These are phyloP conservation scores for Pseudohalonectria lignicola DNA, from an alignment of 2,329 filamentous ascomycete species.

Conservation along the genomic window DNA sequence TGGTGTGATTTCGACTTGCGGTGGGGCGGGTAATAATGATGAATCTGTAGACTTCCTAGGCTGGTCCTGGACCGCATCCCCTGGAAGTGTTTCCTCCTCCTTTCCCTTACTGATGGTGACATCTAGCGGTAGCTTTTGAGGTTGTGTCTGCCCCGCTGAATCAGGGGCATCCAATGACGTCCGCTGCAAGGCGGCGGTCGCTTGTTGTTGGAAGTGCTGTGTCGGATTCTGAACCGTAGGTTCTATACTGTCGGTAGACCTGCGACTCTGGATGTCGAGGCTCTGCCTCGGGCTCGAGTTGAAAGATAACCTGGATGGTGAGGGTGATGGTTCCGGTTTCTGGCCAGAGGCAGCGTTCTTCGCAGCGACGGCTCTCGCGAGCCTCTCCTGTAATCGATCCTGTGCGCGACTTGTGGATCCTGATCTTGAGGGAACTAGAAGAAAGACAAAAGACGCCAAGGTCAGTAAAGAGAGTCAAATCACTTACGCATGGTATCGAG, in stretches of 20 bases:
- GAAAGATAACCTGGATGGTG: slow-evolving; percentile 29
- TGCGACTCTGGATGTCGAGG: slow-evolving; percentile 20
- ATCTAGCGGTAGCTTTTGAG: too few species aligned
- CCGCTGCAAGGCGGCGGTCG: neutral
- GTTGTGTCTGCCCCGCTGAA: too few species aligned
- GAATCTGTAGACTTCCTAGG: neutral
- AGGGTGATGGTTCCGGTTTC: slow-evolving; percentile 28
- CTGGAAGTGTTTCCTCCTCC: neutral
- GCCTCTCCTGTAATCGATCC: slow-evolving; percentile 77
- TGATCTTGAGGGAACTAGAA: slow-evolving; percentile 43
- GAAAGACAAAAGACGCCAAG: slow-evolving; percentile 10
- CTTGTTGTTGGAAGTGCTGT: too few species aligned
- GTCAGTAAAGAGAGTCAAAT: slow-evolving; percentile 8
- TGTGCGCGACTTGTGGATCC: slow-evolving; percentile 55
- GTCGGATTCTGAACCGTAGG: slow-evolving; percentile 5
- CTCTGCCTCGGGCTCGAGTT: slow-evolving; percentile 29
- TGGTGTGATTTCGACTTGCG: neutral
- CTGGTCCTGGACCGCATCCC: neutral
- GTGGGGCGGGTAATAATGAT: neutral
- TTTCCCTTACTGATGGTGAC: neutral
- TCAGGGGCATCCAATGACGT: slow-evolving; percentile 8
- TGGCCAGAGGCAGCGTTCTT: slow-evolving; percentile 41
- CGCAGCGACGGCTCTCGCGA: slow-evolving; percentile 77
- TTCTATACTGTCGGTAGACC: slow-evolving; percentile 18
- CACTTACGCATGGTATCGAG: slow-evolving; percentile 8